A percentile compares a stretch with the other conserved stretches of the same genome.
phyloP scores from a whole-genome alignment of 148 eudicot species.

The Heliamphora exappendiculata region DNA sequence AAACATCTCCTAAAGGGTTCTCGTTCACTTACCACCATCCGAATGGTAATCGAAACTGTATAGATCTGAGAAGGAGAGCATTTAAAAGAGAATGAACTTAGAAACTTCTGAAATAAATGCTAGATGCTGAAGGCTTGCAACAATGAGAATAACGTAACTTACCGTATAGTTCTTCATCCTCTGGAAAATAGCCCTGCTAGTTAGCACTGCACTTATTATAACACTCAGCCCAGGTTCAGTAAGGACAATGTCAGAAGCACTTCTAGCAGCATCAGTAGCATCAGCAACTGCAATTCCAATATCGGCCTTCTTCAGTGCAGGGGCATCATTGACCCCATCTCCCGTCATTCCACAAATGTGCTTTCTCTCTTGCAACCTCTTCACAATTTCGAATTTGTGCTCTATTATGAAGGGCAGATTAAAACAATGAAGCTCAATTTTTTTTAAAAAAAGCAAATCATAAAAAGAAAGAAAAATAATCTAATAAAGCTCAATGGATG shows the following conservation, averaged over 20 bases:
- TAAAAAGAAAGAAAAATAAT: not conserved
- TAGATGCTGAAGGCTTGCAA: not conserved
- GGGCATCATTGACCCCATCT: slow-evolving; percentile 87
- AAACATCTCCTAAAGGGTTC: not conserved
- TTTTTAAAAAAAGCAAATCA: no score
- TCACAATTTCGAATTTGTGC: slow-evolving; percentile 78
- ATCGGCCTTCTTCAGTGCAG: slow-evolving; percentile 75
- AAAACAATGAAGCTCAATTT: no score
- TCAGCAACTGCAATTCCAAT: slow-evolving; percentile 74
- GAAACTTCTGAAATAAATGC: not conserved
- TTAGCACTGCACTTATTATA: slow-evolving; percentile 66
- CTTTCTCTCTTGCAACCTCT: slow-evolving; percentile 60
- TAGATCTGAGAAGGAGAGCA: slow-evolving; percentile 33
- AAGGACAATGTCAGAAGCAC: slow-evolving; percentile 71
- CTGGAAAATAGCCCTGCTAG: slow-evolving; percentile 72
- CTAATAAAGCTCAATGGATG: no score
- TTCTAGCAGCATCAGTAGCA: slow-evolving; percentile 70
- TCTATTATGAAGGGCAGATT: slow-evolving; percentile 20
- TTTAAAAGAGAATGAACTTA: not conserved
- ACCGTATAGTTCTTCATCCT: slow-evolving; percentile 86
- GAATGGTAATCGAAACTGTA: slow-evolving; percentile 64
- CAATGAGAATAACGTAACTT: slow-evolving; percentile 12
- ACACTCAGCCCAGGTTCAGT: slow-evolving; percentile 80
- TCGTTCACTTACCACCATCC: slow-evolving; percentile 55
- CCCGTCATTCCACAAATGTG: slow-evolving; percentile 89